These are phyloP conservation scores for Lobosporangium transversale DNA, from an alignment of 192 early-diverging fungal genomes.

Conservation along the genomic window DNA sequence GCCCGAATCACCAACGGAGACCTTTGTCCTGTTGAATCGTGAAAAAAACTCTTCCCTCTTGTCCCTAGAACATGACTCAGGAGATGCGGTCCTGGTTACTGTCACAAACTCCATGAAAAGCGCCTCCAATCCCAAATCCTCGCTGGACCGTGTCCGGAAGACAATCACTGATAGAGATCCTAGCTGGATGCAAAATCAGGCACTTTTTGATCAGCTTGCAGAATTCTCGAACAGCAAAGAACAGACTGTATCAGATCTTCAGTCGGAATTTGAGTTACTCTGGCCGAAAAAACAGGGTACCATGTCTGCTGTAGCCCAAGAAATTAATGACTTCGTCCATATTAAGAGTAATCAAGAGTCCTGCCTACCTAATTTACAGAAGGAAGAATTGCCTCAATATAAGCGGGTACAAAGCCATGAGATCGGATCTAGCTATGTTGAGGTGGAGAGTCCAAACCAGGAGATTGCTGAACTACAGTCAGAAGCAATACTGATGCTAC, in stretches of 20 bases:
- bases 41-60: neutral
- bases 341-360: neutral
- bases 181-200: neutral
- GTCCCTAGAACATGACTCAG: slow-evolving; percentile 1
- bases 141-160: neutral
- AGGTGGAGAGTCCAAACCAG: slow-evolving; percentile 6
- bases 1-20: slow-evolving; percentile 30
- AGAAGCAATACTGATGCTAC: neutral
- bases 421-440: slow-evolving; percentile 22
- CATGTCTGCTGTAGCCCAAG: neutral
- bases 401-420: slow-evolving; percentile 22
- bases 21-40: slow-evolving; percentile 20
- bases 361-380: neutral
- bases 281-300: slow-evolving; percentile 14
- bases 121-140: neutral
- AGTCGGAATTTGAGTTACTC: slow-evolving; percentile 28
- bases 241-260: slow-evolving; percentile 17
- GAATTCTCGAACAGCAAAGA: slow-evolving; percentile 28
- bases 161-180: neutral
- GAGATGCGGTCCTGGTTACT: slow-evolving; percentile 8
- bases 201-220: slow-evolving; percentile 16
- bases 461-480: slow-evolving; percentile 15
- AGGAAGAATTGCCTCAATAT: neutral
- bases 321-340: slow-evolving; percentile 16
- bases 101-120: neutral